A percentile compares a stretch with the other conserved stretches of the same genome.
Evolutionary conservation across 441 rosid genomes (phyloP).

Genomic region (Arabidopsis lyrata): DNA sequence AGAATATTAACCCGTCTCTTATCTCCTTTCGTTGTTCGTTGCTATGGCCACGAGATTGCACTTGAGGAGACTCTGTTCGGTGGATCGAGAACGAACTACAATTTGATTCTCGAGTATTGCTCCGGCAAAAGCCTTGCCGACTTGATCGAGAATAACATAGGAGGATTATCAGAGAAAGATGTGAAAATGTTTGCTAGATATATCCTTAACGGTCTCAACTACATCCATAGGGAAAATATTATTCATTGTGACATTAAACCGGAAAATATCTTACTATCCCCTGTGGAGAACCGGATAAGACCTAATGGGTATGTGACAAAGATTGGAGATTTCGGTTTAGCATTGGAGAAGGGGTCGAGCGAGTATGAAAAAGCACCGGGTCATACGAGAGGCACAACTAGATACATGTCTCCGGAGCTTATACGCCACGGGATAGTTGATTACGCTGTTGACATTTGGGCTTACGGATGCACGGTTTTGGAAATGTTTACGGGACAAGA

Average conservation of each 20-base stretch:
- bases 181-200: slow-evolving; percentile 18
- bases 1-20: background rate
- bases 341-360: slow-evolving; percentile 14
- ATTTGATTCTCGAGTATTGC: slow-evolving; percentile 7
- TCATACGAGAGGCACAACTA: slow-evolving; percentile 10
- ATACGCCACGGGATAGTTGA: background rate
- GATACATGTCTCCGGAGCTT: slow-evolving; percentile 31
- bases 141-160: background rate
- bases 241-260: slow-evolving; percentile 37
- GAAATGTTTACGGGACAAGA: slow-evolving; percentile 8
- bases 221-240: slow-evolving; percentile 1
- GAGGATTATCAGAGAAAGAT: background rate
- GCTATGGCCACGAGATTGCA: slow-evolving; percentile 14
- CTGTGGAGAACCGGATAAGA: background rate
- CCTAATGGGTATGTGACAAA: background rate
- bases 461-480: slow-evolving; percentile 23
- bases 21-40: slow-evolving; percentile 10
- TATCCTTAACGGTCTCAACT: background rate
- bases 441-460: slow-evolving; percentile 22
- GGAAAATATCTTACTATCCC: slow-evolving; percentile 12
- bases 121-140: background rate
- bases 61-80: background rate
- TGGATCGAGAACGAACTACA: background rate
- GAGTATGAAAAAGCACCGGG: slow-evolving; percentile 7
- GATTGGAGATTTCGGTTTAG: slow-evolving; percentile 19